Base-by-base conservation (phyloP, 306 rosid genomes). In the Glycine tomentella region DNA sequence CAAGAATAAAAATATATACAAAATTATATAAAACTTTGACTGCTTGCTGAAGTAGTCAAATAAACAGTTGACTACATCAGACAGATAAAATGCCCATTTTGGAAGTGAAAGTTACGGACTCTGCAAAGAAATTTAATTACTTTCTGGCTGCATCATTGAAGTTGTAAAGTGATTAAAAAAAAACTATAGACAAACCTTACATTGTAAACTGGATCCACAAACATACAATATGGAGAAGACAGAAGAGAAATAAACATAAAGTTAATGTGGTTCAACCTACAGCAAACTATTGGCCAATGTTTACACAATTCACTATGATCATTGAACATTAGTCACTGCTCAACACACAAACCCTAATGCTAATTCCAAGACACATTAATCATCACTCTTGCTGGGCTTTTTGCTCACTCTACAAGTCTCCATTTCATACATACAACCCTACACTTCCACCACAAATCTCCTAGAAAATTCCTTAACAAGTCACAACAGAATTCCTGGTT, bases 11-110 rank as follows among this genome's bases (percentile, higher is more conserved):
- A 68, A 25, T n/a, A 25, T 31, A 85, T 15, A 40, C n/a, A 52
- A 34, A 77, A 80, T 52, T 36, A 71, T 34, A 69, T 31, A 70
- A 71, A 68, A 49, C 75, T 50, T n/a, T 82, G 51, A 25, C 69
- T 77, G 38, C 75, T 69, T 40, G 61, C 71, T 53, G 31, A 70
- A 69, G 52, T 46, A 63, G 72, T 58, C 58, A 74, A 68, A 76
- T 31, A 69, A 75, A 80, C 64, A 46, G 53, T 52, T 9, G 10
- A 78, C 57, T 64, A 33, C 55, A 66, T 63, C 63, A 78, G 55
- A 78, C 15, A 74, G 66, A 64, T 25, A 50, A 78, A 4, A 72
- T 40, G 9, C 44, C 74, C 31, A 38, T 44, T 66, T 74, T 68
- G 57, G 49, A 76, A 38, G 7, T 38, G 44, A 3, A 38, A 38